phyloP scores from a whole-genome alignment of 2,329 filamentous ascomycete genomes.

The Stagonosporopsis vannaccii region DNA sequence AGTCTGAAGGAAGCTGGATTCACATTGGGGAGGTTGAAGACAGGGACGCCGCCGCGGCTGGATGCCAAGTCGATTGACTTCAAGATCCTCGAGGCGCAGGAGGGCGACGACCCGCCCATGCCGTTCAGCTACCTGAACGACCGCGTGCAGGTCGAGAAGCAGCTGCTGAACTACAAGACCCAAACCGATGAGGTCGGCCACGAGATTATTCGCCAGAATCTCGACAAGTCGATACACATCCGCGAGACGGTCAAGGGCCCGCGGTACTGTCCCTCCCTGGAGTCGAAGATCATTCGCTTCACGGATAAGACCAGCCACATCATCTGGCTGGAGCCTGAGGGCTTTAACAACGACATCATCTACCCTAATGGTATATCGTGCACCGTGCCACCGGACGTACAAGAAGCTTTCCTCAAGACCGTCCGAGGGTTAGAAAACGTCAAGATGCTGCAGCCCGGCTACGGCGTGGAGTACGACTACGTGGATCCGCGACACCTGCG shows the following conservation, averaged over 20 bases:
- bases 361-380: slow-evolving; percentile 98
- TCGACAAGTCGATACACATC: slow-evolving; percentile 97
- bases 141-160: slow-evolving; percentile 76
- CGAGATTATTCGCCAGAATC: slow-evolving; percentile 81
- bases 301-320: slow-evolving; percentile 81
- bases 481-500: slow-evolving; percentile 89
- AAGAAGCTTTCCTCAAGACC: slow-evolving; percentile 83
- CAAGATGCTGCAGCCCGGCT: slow-evolving; percentile 91
- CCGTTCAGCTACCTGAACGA: slow-evolving; percentile 93
- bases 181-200: slow-evolving; percentile 86
- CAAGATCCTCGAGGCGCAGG: slow-evolving; percentile 72
- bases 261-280: slow-evolving; percentile 92
- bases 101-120: slow-evolving; percentile 82
- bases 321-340: slow-evolving; percentile 97
- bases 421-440: slow-evolving; percentile 89
- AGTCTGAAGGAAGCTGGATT: slow-evolving; percentile 90
- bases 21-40: slow-evolving; percentile 88
- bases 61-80: slow-evolving; percentile 85
- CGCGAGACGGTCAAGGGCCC: slow-evolving; percentile 93
- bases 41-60: slow-evolving; percentile 89
- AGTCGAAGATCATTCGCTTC: slow-evolving; percentile 93
- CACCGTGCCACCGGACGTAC: slow-evolving; percentile 89
- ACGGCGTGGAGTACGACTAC: slow-evolving; percentile 98
- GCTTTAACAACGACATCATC: slow-evolving; percentile 85
- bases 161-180: slow-evolving; percentile 86